These are phyloP conservation scores for Abelmoschus esculentus DNA, from an alignment of 345 rosid genomes.

Conservation along the genomic window DNA sequence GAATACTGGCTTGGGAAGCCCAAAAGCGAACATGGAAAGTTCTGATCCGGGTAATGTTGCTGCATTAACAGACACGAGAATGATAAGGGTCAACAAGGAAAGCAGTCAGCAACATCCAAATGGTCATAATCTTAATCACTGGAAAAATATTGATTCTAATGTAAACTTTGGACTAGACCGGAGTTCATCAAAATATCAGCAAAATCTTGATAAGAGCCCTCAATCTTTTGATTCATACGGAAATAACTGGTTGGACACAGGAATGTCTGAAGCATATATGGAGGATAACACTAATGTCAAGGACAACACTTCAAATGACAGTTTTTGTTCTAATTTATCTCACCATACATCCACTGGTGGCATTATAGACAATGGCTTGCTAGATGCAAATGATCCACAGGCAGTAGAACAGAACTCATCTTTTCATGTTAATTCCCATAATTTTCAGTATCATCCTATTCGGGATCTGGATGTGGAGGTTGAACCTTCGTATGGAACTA, in stretches of 20 bases:
- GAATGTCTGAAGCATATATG: slow-evolving; percentile 22
- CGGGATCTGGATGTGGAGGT: slow-evolving; percentile 57
- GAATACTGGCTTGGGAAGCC: slow-evolving; percentile 29
- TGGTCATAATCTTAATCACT: slow-evolving; percentile 32
- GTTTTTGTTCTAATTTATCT: slow-evolving; percentile 26
- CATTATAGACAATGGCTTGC: slow-evolving; percentile 34
- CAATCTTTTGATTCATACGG: slow-evolving; percentile 41
- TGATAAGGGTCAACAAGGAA: slow-evolving; percentile 26
- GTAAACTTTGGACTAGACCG: slow-evolving; percentile 24
- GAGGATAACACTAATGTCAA: slow-evolving; percentile 23
- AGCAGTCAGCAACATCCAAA: slow-evolving; percentile 31
- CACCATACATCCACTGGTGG: slow-evolving; percentile 25
- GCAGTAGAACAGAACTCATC: slow-evolving; percentile 46
- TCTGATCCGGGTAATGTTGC: slow-evolving; percentile 30
- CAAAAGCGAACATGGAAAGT: slow-evolving; percentile 29
- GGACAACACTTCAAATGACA: slow-evolving; percentile 32
- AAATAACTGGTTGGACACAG: slow-evolving; percentile 32
- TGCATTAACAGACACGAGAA: slow-evolving; percentile 25
- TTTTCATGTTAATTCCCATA: slow-evolving; percentile 38
- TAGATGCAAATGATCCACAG: slow-evolving; percentile 37
- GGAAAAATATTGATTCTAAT: slow-evolving; percentile 38
- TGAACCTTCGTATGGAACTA: slow-evolving; percentile 37
- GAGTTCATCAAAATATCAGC: slow-evolving; percentile 19
- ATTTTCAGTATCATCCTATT: slow-evolving; percentile 94
- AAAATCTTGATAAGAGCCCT: slow-evolving; percentile 28